Evolutionary conservation across 208 protist genomes (phyloP).

Genomic region (Blechomonas ayalai): DNA sequence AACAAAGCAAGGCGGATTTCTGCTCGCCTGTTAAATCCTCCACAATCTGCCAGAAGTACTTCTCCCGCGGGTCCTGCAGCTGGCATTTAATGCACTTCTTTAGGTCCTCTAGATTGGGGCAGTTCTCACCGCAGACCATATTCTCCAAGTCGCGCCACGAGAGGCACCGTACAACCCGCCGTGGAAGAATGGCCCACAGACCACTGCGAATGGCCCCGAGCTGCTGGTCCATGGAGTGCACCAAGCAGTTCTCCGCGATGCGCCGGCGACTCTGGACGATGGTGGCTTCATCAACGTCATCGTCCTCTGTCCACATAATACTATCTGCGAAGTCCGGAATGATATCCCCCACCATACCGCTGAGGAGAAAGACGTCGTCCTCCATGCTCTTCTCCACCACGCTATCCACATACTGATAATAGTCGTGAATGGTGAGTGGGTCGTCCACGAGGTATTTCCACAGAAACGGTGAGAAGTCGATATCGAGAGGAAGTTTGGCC

Average conservation of each 20-base stretch:
- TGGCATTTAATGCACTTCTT: conserved; percentile 55
- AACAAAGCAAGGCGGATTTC: conserved; percentile 77
- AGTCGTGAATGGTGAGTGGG: conserved; percentile 69
- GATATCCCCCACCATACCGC: conserved; percentile 72
- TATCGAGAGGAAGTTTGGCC: conserved; percentile 59
- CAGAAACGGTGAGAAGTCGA: conserved; percentile 88
- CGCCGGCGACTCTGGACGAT: conserved; percentile 29
- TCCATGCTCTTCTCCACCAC: conserved; percentile 72
- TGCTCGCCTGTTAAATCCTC: conserved; percentile 76
- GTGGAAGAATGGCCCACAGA: conserved; percentile 66
- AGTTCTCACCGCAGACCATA: conserved; percentile 71
- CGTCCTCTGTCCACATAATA: conserved; percentile 10
- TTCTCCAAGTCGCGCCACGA: conserved; percentile 81
- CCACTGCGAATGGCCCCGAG: conserved; percentile 72
- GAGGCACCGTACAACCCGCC: conserved; percentile 79
- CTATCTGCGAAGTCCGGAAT: conserved; percentile 66
- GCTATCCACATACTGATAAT: conserved; percentile 85
- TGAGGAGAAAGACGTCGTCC: conserved; percentile 75
- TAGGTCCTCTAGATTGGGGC: conserved; percentile 57
- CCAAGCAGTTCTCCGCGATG: conserved; percentile 75
- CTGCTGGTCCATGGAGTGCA: conserved; percentile 85
- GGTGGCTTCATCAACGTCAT: conserved; percentile 15
- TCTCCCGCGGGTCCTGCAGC: conserved; percentile 33
- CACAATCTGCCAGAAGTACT: conserved; percentile 82
- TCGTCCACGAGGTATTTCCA: conserved; percentile 91